Evolutionary conservation across 106 monocot genomes (phyloP).

Genomic region (Acorus gramineus): DNA sequence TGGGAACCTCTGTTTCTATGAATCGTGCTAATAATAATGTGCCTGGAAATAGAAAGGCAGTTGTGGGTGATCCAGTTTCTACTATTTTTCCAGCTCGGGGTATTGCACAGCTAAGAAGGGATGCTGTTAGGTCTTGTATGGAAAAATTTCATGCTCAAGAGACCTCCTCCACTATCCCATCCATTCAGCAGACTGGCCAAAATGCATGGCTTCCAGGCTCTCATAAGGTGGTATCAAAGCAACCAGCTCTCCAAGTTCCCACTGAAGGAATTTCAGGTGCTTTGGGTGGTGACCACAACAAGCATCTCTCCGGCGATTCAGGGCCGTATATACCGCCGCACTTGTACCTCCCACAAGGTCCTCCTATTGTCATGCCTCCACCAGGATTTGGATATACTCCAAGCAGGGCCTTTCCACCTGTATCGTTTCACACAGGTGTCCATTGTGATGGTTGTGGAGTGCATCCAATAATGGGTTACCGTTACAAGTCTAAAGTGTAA

Average conservation of each 20-base stretch:
- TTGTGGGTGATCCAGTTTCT: too few species aligned
- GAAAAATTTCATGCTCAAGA: background rate
- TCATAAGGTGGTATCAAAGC: too few species aligned
- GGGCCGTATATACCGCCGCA: conserved; percentile 1
- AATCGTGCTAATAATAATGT: too few species aligned
- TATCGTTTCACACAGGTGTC: conserved; percentile 55
- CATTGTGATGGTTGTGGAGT: conserved; percentile 78
- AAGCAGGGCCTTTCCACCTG: background rate
- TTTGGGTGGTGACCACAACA: background rate
- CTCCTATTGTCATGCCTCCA: conserved; percentile 3
- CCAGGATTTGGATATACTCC: background rate
- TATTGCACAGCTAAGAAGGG: too few species aligned
- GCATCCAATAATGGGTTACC: conserved; percentile 71
- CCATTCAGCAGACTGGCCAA: too few species aligned
- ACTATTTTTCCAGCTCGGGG: too few species aligned
- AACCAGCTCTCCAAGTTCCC: too few species aligned
- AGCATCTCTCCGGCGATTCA: background rate
- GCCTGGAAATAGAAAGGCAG: too few species aligned
- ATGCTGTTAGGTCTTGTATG: too few species aligned
- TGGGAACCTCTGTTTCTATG: too few species aligned
- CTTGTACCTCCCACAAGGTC: conserved; percentile 1
- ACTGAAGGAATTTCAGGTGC: background rate
- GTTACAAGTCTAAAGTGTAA: conserved; percentile 85
- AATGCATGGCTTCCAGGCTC: too few species aligned
- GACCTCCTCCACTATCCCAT: background rate